Percentiles rank a stretch among this genome's conserved stretches.
Evolutionary conservation across 1,139 yeast species (phyloP).

Genomic region (Candida sp.): DNA sequence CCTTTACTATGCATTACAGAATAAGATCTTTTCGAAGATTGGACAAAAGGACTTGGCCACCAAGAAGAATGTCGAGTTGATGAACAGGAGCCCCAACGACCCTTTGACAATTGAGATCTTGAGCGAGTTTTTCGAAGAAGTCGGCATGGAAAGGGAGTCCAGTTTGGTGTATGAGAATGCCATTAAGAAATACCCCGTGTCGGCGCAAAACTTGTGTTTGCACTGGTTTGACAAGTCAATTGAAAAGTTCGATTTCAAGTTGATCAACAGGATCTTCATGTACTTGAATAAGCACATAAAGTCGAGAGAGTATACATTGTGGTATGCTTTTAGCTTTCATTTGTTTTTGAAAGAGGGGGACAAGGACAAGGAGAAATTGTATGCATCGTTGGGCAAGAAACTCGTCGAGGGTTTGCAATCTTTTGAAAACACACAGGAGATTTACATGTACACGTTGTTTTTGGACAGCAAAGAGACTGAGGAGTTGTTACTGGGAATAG

Average conservation of each 20-base stretch:
- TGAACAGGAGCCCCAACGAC: conserved; percentile 56
- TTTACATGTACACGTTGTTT: conserved; percentile 55
- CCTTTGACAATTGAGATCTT: conserved; percentile 54
- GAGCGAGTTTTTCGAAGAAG: conserved; percentile 35
- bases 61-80: conserved; percentile 41
- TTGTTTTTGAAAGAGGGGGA: conserved; percentile 25
- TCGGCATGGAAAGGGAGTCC: conserved; percentile 41
- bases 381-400: conserved; percentile 60
- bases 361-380: conserved; percentile 38
- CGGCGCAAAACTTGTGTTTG: conserved; percentile 36
- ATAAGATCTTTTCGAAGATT: conserved; percentile 43
- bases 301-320: conserved; percentile 39
- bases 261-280: conserved; percentile 52
- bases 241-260: conserved; percentile 36
- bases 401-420: conserved; percentile 52
- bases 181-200: conserved; percentile 55
- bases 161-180: conserved; percentile 57
- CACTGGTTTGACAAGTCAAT: conserved; percentile 54
- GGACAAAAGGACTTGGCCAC: conserved; percentile 52
- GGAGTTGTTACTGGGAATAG: conserved; percentile 29
- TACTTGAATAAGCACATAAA: conserved; percentile 35
- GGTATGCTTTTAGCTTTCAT: conserved; percentile 53
- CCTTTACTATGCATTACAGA: conserved; percentile 56
- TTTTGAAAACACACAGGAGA: conserved; percentile 57
- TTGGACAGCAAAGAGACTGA: conserved; percentile 38